Evolutionary conservation across 805 yeast genomes (phyloP), one percentile per base, ranked within the genome.

Genomic region (Ogataea pini): DNA sequence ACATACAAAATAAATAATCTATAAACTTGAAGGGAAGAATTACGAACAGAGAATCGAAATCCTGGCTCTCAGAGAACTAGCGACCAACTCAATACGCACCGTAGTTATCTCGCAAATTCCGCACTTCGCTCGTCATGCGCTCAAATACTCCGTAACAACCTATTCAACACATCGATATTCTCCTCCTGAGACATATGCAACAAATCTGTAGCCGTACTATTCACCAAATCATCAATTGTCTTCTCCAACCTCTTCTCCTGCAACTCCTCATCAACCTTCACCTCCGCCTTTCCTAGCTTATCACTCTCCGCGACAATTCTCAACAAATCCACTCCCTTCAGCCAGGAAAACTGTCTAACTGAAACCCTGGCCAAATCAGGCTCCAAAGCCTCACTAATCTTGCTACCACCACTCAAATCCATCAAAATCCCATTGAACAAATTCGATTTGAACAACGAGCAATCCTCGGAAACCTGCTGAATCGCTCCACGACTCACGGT

Each of bases 151-250:
- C 54, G 52, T 16, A 60, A 48, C 3, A 60, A 41, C n/a, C 46
- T 38, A 31, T 59, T 58, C 40, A 60, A 49, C 27, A 49, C 58
- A 44, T 58, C 55, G 3, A 58, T 19, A 39, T 58, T 60, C 28
- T 62, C 66, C 40, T 59, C 60, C 42, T 57, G 57, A 6, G 57
- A 50, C 18, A 48, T 55, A 6, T 8, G 7, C 25, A 22, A 8
- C 6, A 52, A 45, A 39, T 60, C 63, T 12, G 58, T 53, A 7
- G 47, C 52, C 36, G 58, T 60, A 13, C 53, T 46, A 43, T 56
- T 55, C 13, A 59, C 57, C 16, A 59, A 40, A 18, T 48, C 50
- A 33, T 55, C 55, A 34, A 59, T 50, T 7, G 58, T 50, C 19
- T 45, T 27, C 36, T 42, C 48, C 17, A 41, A 39, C 17, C 33